Evolutionary conservation across 1,284 basidiomycete species (phyloP).

Genomic region (Fomitopsis schrenkii): DNA sequence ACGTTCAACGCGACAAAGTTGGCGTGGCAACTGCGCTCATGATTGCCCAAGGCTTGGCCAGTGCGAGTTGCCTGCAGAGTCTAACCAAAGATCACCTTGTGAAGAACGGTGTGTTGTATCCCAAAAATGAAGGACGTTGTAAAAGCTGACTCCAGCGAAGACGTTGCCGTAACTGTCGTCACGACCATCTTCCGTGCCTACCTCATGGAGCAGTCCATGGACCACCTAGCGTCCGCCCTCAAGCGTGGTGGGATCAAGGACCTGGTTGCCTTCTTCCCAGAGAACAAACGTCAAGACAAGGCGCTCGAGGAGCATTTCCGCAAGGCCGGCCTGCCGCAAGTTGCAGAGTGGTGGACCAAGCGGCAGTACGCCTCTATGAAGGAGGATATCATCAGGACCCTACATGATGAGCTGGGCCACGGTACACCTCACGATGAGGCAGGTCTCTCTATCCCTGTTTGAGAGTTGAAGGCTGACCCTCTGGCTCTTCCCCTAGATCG

Average conservation of each 20-base stretch:
- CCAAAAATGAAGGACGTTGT: neutral
- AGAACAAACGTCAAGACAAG: slow-evolving; percentile 71
- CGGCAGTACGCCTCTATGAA: slow-evolving; percentile 68
- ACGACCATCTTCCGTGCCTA: slow-evolving; percentile 80
- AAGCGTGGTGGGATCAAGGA: slow-evolving; percentile 86
- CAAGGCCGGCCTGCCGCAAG: slow-evolving; percentile 68
- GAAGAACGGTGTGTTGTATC: slow-evolving; percentile 68
- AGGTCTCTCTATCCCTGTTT: slow-evolving; percentile 20
- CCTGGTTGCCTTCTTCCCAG: slow-evolving; percentile 83
- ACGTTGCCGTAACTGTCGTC: slow-evolving; percentile 74
- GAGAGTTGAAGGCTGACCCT: neutral
- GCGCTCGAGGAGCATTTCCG: slow-evolving; percentile 85
- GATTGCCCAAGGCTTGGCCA: slow-evolving; percentile 78
- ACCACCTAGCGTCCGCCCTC: slow-evolving; percentile 75
- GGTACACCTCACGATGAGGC: slow-evolving; percentile 66
- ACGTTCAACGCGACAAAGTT: slow-evolving; percentile 77
- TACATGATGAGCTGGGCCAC: slow-evolving; percentile 39
- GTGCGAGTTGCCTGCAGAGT: slow-evolving; percentile 72
- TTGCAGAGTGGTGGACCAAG: slow-evolving; percentile 92
- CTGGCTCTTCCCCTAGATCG: slow-evolving; percentile 48
- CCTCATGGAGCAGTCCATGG: slow-evolving; percentile 79
- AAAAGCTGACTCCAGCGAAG: slow-evolving; percentile 33
- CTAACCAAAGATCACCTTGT: slow-evolving; percentile 92
- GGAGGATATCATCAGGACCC: slow-evolving; percentile 28
- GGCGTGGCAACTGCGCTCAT: slow-evolving; percentile 79